Percentiles rank a stretch among this genome's conserved stretches.
phyloP scores from a whole-genome alignment of 495 filamentous ascomycete genomes.

The Penicillium lividum region DNA sequence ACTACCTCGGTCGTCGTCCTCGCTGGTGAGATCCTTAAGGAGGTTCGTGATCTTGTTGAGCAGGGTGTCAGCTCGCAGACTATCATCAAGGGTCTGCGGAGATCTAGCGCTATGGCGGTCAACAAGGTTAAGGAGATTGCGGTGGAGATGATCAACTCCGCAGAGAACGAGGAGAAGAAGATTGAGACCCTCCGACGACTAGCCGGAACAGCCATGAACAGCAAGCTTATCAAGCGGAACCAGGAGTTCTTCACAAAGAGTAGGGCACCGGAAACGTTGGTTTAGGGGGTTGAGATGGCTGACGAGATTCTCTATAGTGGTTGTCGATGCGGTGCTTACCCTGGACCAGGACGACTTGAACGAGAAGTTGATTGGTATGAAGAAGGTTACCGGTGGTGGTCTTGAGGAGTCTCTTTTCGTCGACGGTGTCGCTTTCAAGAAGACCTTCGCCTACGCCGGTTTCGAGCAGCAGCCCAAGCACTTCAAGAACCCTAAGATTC shows the following conservation, averaged over 20 bases:
- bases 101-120: slow-evolving; percentile 86
- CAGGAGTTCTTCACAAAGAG: slow-evolving; percentile 97
- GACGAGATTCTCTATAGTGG: slow-evolving; percentile 60
- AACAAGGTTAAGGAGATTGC: slow-evolving; percentile 99
- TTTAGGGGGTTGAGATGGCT: slow-evolving; percentile 5
- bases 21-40: slow-evolving; percentile 94
- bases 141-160: slow-evolving; percentile 63
- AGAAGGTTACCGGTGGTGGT: slow-evolving; percentile 95
- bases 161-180: slow-evolving; percentile 71
- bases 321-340: slow-evolving; percentile 95
- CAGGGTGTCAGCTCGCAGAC: slow-evolving; percentile 96
- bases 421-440: slow-evolving; percentile 98
- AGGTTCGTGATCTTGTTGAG: slow-evolving; percentile 92
- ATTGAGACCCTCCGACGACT: slow-evolving; percentile 87
- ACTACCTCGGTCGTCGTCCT: slow-evolving; percentile 96
- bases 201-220: slow-evolving; percentile 98
- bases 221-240: slow-evolving; percentile 98
- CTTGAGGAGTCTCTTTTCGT: slow-evolving; percentile 96
- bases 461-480: slow-evolving; percentile 99
- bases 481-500: slow-evolving; percentile 90
- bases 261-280: slow-evolving; percentile 41
- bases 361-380: slow-evolving; percentile 96
- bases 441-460: slow-evolving; percentile 98
- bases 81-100: slow-evolving; percentile 93
- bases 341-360: slow-evolving; percentile 97